These are phyloP conservation scores for Chalaropsis thielavioides DNA, from an alignment of 2,329 filamentous ascomycete genomes.

Conservation along the genomic window DNA sequence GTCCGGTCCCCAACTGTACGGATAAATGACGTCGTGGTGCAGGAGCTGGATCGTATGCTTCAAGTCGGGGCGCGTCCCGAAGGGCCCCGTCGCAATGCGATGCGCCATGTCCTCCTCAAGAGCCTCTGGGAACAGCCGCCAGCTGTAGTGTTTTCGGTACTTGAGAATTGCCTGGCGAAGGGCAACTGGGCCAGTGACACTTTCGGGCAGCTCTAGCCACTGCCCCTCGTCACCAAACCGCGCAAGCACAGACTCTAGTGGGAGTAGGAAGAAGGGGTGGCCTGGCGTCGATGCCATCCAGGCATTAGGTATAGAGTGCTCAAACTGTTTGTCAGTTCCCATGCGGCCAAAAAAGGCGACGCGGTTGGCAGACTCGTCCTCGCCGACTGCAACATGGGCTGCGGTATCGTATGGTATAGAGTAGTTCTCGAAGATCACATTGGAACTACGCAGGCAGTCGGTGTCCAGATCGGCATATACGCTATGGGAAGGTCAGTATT, in stretches of 20 bases:
- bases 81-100: constrained; percentile 8
- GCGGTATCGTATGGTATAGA: constrained; percentile 13
- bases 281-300: constrained; percentile 27
- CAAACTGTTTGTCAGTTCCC: constrained; percentile 22
- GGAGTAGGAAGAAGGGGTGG: constrained; percentile 25
- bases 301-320: constrained; percentile 26
- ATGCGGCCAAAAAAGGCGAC: constrained; percentile 25
- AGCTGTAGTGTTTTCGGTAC: constrained; percentile 15
- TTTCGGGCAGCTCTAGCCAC: constrained; percentile 12
- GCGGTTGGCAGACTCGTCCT: constrained; percentile 7
- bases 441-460: constrained; percentile 23
- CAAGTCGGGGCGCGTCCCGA: background rate
- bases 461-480: constrained; percentile 25
- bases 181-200: constrained; percentile 18
- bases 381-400: background rate
- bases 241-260: constrained; percentile 20
- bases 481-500: constrained; percentile 9
- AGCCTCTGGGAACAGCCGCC: background rate
- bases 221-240: constrained; percentile 5
- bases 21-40: constrained; percentile 21
- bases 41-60: constrained; percentile 20
- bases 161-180: constrained; percentile 17
- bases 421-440: constrained; percentile 21
- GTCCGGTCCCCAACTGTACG: constrained; percentile 21
- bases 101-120: constrained; percentile 9